Evolutionary conservation across 768 basidiomycete genomes (phyloP).

Genomic region (Neoboletus brunneissimus): DNA sequence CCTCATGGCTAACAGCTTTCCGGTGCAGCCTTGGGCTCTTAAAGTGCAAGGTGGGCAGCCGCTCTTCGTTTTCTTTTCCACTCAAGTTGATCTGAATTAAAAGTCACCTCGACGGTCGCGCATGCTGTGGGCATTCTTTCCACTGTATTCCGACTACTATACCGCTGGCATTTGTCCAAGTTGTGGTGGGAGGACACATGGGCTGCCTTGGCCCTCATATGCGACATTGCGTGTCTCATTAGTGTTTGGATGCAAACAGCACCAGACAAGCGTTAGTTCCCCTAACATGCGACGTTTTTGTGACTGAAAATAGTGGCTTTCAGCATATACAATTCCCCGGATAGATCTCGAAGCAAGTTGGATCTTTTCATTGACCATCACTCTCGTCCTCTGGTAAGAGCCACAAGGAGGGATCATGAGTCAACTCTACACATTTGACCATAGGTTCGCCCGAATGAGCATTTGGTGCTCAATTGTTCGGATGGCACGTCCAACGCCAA

Average conservation of each 20-base stretch:
- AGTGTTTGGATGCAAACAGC: slow-evolving; percentile 18
- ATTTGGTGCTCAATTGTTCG: slow-evolving; percentile 27
- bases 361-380: slow-evolving; percentile 21
- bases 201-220: slow-evolving; percentile 24
- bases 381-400: slow-evolving; percentile 22
- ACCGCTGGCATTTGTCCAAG: slow-evolving; percentile 19
- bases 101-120: slow-evolving; percentile 17
- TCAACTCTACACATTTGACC: not conserved
- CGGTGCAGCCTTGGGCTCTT: slow-evolving; percentile 4
- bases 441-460: slow-evolving; percentile 28
- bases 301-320: not conserved
- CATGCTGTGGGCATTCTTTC: slow-evolving; percentile 20
- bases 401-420: too few species aligned
- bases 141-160: slow-evolving; percentile 18
- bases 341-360: slow-evolving; percentile 5
- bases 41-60: slow-evolving; percentile 14
- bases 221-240: slow-evolving; percentile 18
- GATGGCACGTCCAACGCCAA: slow-evolving; percentile 14
- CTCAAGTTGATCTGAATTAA: not conserved
- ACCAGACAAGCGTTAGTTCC: slow-evolving; percentile 9
- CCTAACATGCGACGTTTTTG: not conserved
- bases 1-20: not conserved
- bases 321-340: not conserved
- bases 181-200: slow-evolving; percentile 31
- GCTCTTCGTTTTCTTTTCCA: not conserved